phyloP scores from a whole-genome alignment of 257 asterid species.

The Solanum pimpinellifolium region DNA sequence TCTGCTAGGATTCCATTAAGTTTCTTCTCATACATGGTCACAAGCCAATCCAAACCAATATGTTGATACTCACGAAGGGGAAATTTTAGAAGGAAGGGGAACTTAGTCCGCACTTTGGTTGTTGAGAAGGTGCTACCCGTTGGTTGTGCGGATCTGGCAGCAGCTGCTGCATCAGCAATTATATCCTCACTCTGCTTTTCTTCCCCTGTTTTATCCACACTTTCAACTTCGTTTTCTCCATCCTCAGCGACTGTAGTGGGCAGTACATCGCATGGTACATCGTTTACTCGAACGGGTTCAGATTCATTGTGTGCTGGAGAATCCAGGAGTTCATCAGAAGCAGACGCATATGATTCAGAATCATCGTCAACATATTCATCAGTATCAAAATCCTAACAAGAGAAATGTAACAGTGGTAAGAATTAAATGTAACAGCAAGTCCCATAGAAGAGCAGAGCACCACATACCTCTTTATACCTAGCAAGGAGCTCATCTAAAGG shows the following conservation, averaged over 20 bases:
- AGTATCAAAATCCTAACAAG: constrained; percentile 39
- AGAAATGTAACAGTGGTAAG: constrained; percentile 1
- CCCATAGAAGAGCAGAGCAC: constrained; percentile 2
- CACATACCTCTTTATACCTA: constrained; percentile 85
- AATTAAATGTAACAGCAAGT: constrained; percentile 10
- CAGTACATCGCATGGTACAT: constrained; percentile 27
- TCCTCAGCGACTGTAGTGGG: constrained; percentile 18
- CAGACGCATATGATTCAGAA: constrained; percentile 38
- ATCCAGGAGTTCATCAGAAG: constrained; percentile 42
- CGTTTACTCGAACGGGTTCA: constrained; percentile 27
- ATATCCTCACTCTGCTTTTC: constrained; percentile 49
- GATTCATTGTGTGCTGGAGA: constrained; percentile 32
- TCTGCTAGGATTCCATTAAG: constrained; percentile 98
- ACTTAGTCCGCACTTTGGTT: constrained; percentile 89
- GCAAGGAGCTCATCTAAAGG: constrained; percentile 83
- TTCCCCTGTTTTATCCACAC: constrained; percentile 39
- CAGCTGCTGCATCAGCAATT: constrained; percentile 99
- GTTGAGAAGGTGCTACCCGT: constrained; percentile 97
- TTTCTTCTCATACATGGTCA: constrained; percentile 97
- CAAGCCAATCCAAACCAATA: constrained; percentile 99
- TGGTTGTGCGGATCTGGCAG: constrained; percentile 97
- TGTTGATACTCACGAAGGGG: constrained; percentile 98
- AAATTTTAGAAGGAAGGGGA: constrained; percentile 92
- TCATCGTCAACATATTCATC: constrained; percentile 33
- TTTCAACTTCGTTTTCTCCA: constrained; percentile 42